Evolutionary conservation across 2,329 filamentous ascomycete species (phyloP).

Genomic region (Colletotrichum musae): DNA sequence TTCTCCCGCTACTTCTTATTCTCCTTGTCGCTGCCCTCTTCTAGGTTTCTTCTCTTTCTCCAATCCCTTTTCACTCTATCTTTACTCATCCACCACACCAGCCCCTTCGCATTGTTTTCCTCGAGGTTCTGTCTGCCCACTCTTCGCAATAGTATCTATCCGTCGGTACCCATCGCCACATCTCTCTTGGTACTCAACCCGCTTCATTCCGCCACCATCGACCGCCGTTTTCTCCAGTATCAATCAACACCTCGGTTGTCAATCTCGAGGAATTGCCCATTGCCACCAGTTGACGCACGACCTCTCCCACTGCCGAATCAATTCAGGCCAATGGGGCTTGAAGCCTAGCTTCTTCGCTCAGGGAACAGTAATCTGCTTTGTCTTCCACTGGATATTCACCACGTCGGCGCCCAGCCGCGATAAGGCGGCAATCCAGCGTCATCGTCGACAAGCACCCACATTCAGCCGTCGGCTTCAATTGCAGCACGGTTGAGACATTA

Average conservation of each 20-base stretch:
- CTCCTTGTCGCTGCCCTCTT: conserved; percentile 14
- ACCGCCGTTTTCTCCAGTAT: conserved; percentile 1
- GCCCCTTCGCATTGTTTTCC: not conserved
- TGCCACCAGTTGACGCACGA: conserved; percentile 13
- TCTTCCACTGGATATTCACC: conserved; percentile 25
- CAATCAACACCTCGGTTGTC: too few species aligned
- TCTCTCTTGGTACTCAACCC: too few species aligned
- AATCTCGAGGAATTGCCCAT: not conserved
- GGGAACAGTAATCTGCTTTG: conserved; percentile 20
- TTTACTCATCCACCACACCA: conserved; percentile 11
- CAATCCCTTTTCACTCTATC: conserved; percentile 2
- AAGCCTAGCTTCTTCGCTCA: conserved; percentile 2
- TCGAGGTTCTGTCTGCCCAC: too few species aligned
- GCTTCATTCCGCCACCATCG: not conserved
- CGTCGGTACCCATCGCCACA: too few species aligned
- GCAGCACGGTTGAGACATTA: conserved; percentile 17
- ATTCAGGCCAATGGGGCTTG: conserved; percentile 27
- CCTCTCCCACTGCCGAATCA: conserved; percentile 11
- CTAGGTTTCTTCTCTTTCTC: not conserved
- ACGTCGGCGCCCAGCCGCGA: conserved; percentile 29
- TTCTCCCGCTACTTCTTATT: conserved; percentile 30
- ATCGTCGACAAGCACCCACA: conserved; percentile 28
- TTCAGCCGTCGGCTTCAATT: not conserved
- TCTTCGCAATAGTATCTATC: too few species aligned
- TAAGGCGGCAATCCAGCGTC: conserved; percentile 30